Evolutionary conservation across 148 eudicot genomes (phyloP), one percentile per base, ranked within the genome.

Genomic region (Nyssa sinensis): DNA sequence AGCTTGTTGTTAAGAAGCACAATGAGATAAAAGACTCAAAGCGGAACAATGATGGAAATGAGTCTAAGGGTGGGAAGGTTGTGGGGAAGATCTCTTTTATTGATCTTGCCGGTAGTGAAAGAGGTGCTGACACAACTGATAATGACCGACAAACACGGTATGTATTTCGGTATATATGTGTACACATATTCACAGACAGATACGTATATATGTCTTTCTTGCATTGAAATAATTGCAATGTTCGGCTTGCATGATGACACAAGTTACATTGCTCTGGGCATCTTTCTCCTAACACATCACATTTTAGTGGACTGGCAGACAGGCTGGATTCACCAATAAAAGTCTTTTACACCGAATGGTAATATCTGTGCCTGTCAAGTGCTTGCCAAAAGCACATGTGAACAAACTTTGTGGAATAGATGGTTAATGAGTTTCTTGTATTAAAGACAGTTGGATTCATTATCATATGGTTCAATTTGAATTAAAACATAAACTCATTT

Each of bases 61-160:
- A 90, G 63, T 75, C 96, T 37, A 92, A 76, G 74, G 84, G 69
- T 70, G 97, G 92, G 74, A 95, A 88, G 84, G 90, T 95, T 78
- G 80, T 95, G 69, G 98, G 98, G 53, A 95, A 95, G 77, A 95
- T 95, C 81, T 95, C 98, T 60, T 95, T 95, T 78, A 95, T 95
- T 79, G 98, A 95, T 86, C 88, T 95, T 74, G 98, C 98, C 58
- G 98, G 98, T 67, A 95, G 98, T 77, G 98, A 95, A 85, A 90
- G 98, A 81, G 98, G 98, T 73, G 98, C 98, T 75, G 98, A 95
- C 77, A 95, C 98, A 13, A 95, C 98, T 30, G 98, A 95, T 82
- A 95, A 95, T 84, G 98, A 95, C 77, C 84, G 97, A 32, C 98
- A 95, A 78, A 95, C 98, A 75, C 79, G 98, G 98, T 95, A 85